Percentiles rank a stretch among this genome's conserved stretches.
Evolutionary conservation across 495 filamentous ascomycete species (phyloP).

Genomic region (Aspergillus affinis): DNA sequence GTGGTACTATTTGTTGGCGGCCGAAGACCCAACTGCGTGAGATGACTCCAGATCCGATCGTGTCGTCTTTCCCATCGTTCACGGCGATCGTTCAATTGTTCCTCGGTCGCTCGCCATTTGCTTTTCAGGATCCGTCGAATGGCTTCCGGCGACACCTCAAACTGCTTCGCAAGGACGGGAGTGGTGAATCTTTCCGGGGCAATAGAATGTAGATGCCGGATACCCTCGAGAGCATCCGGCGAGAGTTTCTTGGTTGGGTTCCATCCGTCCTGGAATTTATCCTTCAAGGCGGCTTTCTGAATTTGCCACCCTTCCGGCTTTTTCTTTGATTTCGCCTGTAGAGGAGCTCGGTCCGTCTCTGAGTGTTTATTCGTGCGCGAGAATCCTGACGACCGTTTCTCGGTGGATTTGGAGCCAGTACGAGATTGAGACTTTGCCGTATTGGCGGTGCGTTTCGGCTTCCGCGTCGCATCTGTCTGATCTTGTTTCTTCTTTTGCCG

Average conservation of each 20-base stretch:
- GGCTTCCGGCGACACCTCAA: constrained; percentile 81
- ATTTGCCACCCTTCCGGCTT: constrained; percentile 63
- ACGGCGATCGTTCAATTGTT: constrained; percentile 60
- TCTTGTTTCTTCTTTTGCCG: neutral
- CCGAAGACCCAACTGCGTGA: constrained; percentile 71
- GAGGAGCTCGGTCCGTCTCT: constrained; percentile 12
- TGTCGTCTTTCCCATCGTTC: constrained; percentile 78
- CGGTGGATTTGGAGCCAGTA: neutral
- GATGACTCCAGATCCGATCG: constrained; percentile 69
- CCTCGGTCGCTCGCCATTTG: constrained; percentile 72
- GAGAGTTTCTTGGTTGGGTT: constrained; percentile 80
- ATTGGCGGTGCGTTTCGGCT: neutral
- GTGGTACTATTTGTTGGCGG: constrained; percentile 29
- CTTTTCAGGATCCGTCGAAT: constrained; percentile 82
- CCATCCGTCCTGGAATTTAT: constrained; percentile 80
- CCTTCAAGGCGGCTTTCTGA: constrained; percentile 64
- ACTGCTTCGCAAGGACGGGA: constrained; percentile 68
- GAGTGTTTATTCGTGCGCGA: constrained; percentile 8
- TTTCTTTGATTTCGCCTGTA: constrained; percentile 19
- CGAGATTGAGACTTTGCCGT: neutral
- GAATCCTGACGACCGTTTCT: neutral
- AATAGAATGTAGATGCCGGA: constrained; percentile 72
- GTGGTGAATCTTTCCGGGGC: constrained; percentile 77
- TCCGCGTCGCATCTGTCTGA: neutral
- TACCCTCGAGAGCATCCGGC: constrained; percentile 84